These are phyloP conservation scores for Phytopythium mirpurense DNA, from an alignment of 352 stramenopile genomes.

Conservation along the genomic window DNA sequence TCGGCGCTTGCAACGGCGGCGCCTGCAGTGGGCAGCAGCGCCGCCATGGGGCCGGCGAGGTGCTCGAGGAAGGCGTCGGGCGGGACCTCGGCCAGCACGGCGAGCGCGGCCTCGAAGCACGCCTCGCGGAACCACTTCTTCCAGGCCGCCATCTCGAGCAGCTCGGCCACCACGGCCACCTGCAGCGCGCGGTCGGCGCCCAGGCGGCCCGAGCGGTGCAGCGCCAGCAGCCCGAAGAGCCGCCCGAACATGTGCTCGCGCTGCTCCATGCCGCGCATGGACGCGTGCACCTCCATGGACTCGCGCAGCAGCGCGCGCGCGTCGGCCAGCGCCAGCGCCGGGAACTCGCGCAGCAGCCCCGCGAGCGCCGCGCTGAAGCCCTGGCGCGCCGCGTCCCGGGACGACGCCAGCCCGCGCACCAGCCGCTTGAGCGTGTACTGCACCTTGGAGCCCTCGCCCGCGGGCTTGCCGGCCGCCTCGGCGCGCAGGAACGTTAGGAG, in stretches of 20 bases:
- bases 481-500: conserved; percentile 36
- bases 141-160: conserved; percentile 76
- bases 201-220: conserved; percentile 74
- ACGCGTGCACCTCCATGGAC: conserved; percentile 73
- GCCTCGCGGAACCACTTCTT: conserved; percentile 87
- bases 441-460: conserved; percentile 33
- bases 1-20: conserved; percentile 44
- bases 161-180: conserved; percentile 58
- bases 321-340: conserved; percentile 30
- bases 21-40: conserved; percentile 9
- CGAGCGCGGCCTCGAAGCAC: conserved; percentile 63
- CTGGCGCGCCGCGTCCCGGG: conserved; percentile 83
- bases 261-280: conserved; percentile 91
- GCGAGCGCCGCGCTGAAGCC: conserved; percentile 86
- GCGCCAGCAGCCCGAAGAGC: conserved; percentile 81
- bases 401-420: conserved; percentile 86
- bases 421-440: conserved; percentile 90
- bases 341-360: conserved; percentile 56
- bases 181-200: conserved; percentile 29
- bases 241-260: conserved; percentile 90
- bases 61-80: conserved; percentile 39
- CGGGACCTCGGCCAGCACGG: conserved; percentile 47
- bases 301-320: conserved; percentile 59
- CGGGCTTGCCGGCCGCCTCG: conserved; percentile 20
- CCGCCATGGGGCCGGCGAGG: conserved; percentile 19